Evolutionary conservation across 176 grass and related monocot genomes (phyloP), one percentile per base, ranked within the genome.

Genomic region (Oryza glumipatula): DNA sequence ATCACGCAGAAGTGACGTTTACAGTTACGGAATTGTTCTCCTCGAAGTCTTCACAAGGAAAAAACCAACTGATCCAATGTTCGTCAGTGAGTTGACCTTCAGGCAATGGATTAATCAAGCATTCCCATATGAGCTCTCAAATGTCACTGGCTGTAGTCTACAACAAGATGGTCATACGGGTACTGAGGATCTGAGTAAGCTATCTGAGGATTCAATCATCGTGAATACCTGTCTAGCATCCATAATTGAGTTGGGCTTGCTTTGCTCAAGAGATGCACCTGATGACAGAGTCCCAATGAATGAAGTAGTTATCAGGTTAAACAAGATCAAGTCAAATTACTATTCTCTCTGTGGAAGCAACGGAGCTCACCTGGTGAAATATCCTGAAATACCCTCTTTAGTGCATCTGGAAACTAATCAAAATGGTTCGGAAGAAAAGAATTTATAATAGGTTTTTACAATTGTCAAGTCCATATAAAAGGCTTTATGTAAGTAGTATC

Each of bases 1-100:
- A 60, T 90, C 91, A 76, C 66, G 74, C 11, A 79, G 14, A 52
- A 84, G 88, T 26, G 91, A 93, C 12, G 36, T 93, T 24, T 93
- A 88, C 74, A 93, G 85, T 79, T 93, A 83, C 14, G 91, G 91
- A 4, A 88, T 90, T 70, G 45, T 94, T 19, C 85, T 94, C n/a
- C 82, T 94, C n/a, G 89, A 94, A 70, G 77, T 81, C 24, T 76
- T 94, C 28, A 82, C 84, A 7, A 60, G 89, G 51, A 94, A 91
- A 83, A 89, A 52, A 15, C 91, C 91, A 0, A 94, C 82, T 1
- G 70, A 94, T 83, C 70, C 76, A 35, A 80, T 88, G 88, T 94
- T 94, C 44, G 30, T 21, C 0, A 28, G 67, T 67, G 85, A 78
- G 22, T 30, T 88, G 79, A 84, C 82, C 79, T 80, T 94, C 49